Evolutionary conservation across 23 red algal genomes (phyloP).

Genomic region (Cyanidium caldarium): DNA sequence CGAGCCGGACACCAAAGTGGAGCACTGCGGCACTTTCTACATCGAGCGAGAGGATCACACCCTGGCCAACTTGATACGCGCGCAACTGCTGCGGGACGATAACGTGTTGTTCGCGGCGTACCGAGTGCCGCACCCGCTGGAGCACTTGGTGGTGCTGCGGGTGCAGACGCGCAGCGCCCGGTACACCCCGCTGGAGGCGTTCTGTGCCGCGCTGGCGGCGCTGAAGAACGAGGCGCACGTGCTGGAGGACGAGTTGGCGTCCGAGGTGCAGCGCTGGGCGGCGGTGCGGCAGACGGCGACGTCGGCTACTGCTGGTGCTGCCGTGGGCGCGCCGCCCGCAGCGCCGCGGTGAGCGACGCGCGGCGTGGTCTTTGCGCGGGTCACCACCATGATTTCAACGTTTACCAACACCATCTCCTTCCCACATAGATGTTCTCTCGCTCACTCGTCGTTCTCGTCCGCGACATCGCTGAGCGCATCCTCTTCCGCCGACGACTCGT

Average conservation of each 20-base stretch:
- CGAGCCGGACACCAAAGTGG: slow-evolving; percentile 36
- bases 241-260: slow-evolving; percentile 8
- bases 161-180: slow-evolving; percentile 36
- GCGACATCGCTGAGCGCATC: too few species aligned
- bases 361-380: too few species aligned
- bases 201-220: slow-evolving; percentile 4
- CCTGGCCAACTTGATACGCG: slow-evolving; percentile 71
- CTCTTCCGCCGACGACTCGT: too few species aligned
- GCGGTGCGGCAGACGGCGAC: neutral
- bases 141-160: slow-evolving; percentile 64
- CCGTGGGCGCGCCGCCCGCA: too few species aligned
- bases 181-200: slow-evolving; percentile 16
- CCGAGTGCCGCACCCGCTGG: slow-evolving; percentile 73
- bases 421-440: too few species aligned
- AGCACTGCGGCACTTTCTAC: slow-evolving; percentile 46
- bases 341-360: too few species aligned
- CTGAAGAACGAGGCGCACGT: slow-evolving; percentile 12
- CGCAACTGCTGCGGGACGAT: slow-evolving; percentile 79
- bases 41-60: slow-evolving; percentile 98
- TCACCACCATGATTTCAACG: too few species aligned
- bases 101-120: slow-evolving; percentile 85
- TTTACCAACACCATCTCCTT: too few species aligned
- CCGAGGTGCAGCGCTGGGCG: slow-evolving; percentile 1
- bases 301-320: too few species aligned
- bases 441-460: too few species aligned